phyloP scores from a whole-genome alignment of 139 green algal species.

The Mesotaenium endlicherianum region DNA sequence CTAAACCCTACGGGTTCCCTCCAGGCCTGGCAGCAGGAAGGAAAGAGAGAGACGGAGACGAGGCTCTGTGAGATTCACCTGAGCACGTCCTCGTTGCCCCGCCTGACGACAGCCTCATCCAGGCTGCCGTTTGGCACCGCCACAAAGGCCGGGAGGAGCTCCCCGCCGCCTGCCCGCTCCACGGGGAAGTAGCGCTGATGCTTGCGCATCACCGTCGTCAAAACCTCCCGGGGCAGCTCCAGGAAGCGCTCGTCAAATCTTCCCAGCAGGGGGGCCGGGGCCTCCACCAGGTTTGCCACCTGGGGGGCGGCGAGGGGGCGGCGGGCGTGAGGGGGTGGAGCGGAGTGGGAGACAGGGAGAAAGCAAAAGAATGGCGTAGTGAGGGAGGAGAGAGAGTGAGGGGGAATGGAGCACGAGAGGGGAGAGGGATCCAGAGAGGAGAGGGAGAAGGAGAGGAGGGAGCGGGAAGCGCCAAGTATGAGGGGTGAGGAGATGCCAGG shows the following conservation, averaged over 20 bases:
- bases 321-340: too few species aligned
- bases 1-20: too few species aligned
- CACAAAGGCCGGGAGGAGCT: constrained; percentile 86
- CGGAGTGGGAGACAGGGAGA: too few species aligned
- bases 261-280: constrained; percentile 75
- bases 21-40: neutral
- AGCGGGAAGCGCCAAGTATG: too few species aligned
- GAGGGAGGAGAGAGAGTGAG: too few species aligned
- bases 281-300: constrained; percentile 88
- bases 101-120: constrained; percentile 66
- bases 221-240: constrained; percentile 85
- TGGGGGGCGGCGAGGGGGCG: constrained; percentile 18
- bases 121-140: constrained; percentile 91
- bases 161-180: constrained; percentile 52
- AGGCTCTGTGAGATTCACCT: constrained; percentile 45
- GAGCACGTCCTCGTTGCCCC: constrained; percentile 94
- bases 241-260: constrained; percentile 83
- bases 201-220: constrained; percentile 97
- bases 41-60: neutral
- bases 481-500: too few species aligned
- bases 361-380: too few species aligned
- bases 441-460: too few species aligned
- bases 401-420: too few species aligned
- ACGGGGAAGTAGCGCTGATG: constrained; percentile 99
- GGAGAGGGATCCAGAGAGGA: too few species aligned